These are phyloP conservation scores for Mortierella sp. DNA, from an alignment of 371 early-diverging fungal species.

Conservation along the genomic window DNA sequence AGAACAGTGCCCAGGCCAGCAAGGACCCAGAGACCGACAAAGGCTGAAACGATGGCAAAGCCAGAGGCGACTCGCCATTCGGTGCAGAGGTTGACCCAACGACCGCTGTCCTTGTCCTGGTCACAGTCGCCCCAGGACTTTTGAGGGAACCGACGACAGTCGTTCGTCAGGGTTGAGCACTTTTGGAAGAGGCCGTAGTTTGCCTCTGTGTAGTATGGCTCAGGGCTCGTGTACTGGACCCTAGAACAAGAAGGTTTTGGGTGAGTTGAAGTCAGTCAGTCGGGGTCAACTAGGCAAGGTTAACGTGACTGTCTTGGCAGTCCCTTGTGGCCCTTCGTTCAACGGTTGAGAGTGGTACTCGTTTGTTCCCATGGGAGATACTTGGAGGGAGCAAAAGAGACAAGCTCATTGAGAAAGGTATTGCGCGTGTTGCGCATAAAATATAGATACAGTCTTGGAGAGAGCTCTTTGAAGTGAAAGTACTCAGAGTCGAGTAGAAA, in stretches of 20 bases:
- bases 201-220: constrained; percentile 36
- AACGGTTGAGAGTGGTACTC: background rate
- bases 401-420: background rate
- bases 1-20: constrained; percentile 41
- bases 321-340: background rate
- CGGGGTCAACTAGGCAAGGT: background rate
- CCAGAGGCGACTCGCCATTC: constrained; percentile 56
- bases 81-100: constrained; percentile 45
- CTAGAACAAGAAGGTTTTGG: background rate
- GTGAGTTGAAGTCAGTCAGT: background rate
- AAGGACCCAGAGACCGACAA: constrained; percentile 49
- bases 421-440: background rate
- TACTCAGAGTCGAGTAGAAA: background rate
- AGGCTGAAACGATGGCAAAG: constrained; percentile 18
- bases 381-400: background rate
- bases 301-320: background rate
- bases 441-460: background rate
- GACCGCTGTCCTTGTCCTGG: constrained; percentile 41
- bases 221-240: constrained; percentile 52
- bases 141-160: constrained; percentile 57
- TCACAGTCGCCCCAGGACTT: constrained; percentile 53
- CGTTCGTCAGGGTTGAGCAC: constrained; percentile 54
- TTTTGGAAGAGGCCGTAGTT: constrained; percentile 54
- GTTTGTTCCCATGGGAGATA: background rate
- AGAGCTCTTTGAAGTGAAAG: background rate